Evolutionary conservation across 148 eudicot genomes (phyloP).

Genomic region (Diospyros kaki): DNA sequence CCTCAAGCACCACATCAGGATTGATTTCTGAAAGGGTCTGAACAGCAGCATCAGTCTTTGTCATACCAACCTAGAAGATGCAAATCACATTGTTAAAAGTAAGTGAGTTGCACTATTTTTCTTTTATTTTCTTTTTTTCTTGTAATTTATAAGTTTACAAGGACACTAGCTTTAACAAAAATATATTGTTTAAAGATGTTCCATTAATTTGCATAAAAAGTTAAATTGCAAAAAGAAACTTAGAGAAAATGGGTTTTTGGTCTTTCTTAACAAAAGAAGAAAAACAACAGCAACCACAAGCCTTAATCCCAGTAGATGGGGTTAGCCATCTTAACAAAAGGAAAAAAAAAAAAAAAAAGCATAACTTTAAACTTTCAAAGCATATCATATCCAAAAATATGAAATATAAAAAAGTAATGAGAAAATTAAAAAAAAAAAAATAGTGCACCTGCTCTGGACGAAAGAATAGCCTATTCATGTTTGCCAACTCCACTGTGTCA

Average conservation of each 20-base stretch:
- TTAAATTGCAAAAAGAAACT: background rate
- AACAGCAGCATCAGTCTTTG: constrained; percentile 99
- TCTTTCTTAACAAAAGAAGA: background rate
- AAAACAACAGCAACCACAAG: no score
- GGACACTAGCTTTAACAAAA: background rate
- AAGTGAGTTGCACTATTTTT: no score
- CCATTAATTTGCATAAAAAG: background rate
- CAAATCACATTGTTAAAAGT: background rate
- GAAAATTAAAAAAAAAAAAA: background rate
- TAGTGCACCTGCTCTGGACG: constrained; percentile 90
- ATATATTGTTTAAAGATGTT: background rate
- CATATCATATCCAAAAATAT: background rate
- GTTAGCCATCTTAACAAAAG: no score
- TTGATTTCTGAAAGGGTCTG: constrained; percentile 91
- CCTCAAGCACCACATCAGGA: constrained; percentile 99
- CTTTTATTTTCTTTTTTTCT: no score
- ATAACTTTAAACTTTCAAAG: background rate
- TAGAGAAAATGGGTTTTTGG: constrained; percentile 9
- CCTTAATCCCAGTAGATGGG: no score
- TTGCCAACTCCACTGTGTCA: constrained; percentile 97
- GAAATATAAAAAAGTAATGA: background rate
- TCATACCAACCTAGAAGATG: constrained; percentile 79
- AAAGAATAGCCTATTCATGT: constrained; percentile 97
- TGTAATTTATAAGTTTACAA: no score
- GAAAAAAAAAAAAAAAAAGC: background rate